Evolutionary conservation across 2,329 filamentous ascomycete genomes (phyloP), one percentile per base, ranked within the genome.

Genomic region (Colletotrichum salicis): DNA sequence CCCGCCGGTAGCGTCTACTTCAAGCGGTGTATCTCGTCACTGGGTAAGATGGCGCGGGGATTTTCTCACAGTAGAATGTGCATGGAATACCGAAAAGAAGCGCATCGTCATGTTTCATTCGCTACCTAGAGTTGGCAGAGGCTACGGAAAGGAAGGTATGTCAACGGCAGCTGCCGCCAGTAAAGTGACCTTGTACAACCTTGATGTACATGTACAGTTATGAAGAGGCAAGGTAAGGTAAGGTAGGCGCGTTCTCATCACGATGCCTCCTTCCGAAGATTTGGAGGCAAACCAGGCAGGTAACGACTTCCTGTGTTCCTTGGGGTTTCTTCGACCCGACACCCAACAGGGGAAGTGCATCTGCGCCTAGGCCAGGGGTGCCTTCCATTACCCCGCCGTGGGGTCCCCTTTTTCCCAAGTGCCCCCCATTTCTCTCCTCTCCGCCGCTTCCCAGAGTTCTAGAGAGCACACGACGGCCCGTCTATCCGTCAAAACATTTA

Each of bases 391-490:
- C 72, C 72, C 72, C 72, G 70, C 72, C 72, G 66, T 70, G 72
- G 72, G 72, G 72, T 72, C 71, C 60, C 63, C 33, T 61, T 29
- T 37, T 15, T 55, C 54, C 54, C 54, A 57, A 57, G 27, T 22
- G 37, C 4, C 19, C 29, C 59, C 35, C 41, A 56, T 24, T 52
- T 59, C 58, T 58, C 69, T 63, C 59, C 29, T 58, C 63, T 29
- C 57, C 59, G 68, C 62, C 64, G 45, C 56, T 54, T 15, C 29
- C 64, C 52, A 67, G 57, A 74, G 48, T 15, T 29, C 61, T 45
- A 67, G 57, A 74, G 48, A 67, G 48, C 61, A 76, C 73, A 75
- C 77, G 76, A 77, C 80, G 80, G 80, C 78, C 80, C 80, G 80
- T 76, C 77, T 80, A 73, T 78, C 80, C 80, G 79, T 75, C 72